Conservation (phyloP, 371 early-diverging fungal species). For the Entomophthora muscae region DNA sequence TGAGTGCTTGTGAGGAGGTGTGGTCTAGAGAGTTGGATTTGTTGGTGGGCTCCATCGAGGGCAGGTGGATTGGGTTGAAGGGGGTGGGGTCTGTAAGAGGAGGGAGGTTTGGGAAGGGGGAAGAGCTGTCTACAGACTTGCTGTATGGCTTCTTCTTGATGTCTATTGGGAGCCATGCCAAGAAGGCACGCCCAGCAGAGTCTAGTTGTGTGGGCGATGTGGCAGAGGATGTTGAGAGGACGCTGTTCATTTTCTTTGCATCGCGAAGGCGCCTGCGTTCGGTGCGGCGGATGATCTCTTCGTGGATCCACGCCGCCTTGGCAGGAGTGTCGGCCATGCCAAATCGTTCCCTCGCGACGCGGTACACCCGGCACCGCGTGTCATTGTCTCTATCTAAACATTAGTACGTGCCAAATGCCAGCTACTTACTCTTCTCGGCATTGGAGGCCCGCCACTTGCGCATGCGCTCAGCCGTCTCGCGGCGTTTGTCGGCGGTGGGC, state of each 20-base stretch:
- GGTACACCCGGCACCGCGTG: slow-evolving; percentile 46
- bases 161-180: neutral
- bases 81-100: neutral
- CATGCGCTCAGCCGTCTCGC: slow-evolving; percentile 22
- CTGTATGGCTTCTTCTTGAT: neutral
- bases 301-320: slow-evolving; percentile 37
- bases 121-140: neutral
- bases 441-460: slow-evolving; percentile 45
- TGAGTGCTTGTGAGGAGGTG: neutral
- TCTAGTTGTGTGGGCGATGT: neutral
- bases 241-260: neutral
- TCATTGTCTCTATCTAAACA: slow-evolving; percentile 34
- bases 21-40: neutral
- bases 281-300: slow-evolving; percentile 23
- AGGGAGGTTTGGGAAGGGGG: neutral
- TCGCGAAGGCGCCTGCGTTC: neutral
- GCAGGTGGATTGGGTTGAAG: neutral
- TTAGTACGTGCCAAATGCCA: neutral
- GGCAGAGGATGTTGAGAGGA: neutral
- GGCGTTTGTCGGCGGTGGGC: neutral
- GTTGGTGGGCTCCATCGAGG: neutral
- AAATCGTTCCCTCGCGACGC: slow-evolving; percentile 38
- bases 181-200: neutral
- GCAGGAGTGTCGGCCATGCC: slow-evolving; percentile 33
- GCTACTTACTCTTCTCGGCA: slow-evolving; percentile 23